Conservation (phyloP, 208 protist species). For the Leishmania turanica region DNA sequence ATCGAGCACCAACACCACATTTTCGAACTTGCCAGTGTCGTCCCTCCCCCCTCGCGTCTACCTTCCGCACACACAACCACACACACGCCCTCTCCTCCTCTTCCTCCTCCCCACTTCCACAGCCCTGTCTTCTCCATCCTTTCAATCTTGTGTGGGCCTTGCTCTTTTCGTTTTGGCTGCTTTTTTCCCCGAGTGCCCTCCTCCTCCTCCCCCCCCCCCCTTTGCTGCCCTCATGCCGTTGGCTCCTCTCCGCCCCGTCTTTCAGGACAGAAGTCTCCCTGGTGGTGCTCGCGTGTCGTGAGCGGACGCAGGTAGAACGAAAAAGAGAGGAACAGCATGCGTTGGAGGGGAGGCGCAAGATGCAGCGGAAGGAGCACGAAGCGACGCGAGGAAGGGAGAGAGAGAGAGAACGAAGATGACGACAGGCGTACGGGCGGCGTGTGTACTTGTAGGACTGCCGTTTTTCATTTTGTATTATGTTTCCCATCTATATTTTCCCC, state of each 20-base stretch:
- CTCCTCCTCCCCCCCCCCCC: neutral
- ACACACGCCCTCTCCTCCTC: no score
- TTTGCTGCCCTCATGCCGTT: neutral
- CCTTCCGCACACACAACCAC: neutral
- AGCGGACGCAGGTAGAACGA: neutral
- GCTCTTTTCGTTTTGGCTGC: neutral
- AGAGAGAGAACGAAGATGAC: neutral
- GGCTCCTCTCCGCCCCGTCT: neutral
- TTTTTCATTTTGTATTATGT: neutral
- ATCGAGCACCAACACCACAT: neutral
- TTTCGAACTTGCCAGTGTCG: neutral
- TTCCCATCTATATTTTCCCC: neutral
- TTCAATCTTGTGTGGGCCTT: neutral
- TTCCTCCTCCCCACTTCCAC: neutral
- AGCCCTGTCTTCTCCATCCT: neutral
- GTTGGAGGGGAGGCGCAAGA: neutral
- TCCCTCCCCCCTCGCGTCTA: neutral
- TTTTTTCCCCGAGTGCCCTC: neutral
- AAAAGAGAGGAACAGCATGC: neutral
- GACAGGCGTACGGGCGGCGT: neutral
- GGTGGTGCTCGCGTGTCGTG: neutral
- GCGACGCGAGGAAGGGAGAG: neutral
- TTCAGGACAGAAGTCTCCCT: neutral
- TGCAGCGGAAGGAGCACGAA: neutral
- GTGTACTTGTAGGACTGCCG: neutral